Conservation (phyloP, 495 filamentous ascomycete species). For the Tuber borchii region DNA sequence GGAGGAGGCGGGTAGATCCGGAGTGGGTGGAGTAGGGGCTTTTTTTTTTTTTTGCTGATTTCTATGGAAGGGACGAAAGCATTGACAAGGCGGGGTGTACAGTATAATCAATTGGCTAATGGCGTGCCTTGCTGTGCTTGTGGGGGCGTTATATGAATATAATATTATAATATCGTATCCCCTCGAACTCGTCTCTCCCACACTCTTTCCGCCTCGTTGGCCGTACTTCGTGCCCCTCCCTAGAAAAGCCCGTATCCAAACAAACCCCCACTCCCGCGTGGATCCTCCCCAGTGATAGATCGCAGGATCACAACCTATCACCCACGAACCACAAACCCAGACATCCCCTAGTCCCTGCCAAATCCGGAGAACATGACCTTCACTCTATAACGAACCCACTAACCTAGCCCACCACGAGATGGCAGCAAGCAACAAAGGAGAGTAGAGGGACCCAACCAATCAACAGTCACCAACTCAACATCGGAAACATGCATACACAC, state of each 20-base stretch:
- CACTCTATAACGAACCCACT: too few species aligned
- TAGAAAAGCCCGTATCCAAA: not conserved
- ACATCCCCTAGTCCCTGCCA: not conserved
- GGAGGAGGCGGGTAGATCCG: conserved; percentile 71
- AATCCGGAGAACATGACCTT: too few species aligned
- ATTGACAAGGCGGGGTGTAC: not conserved
- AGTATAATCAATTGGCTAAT: not conserved
- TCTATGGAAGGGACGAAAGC: not conserved
- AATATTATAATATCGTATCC: not conserved
- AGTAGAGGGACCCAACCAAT: too few species aligned
- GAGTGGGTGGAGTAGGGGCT: conserved; percentile 51
- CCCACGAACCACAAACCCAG: not conserved
- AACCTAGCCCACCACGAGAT: too few species aligned
- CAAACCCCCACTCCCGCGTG: not conserved
- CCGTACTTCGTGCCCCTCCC: too few species aligned
- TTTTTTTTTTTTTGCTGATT: conserved; percentile 24
- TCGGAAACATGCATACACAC: too few species aligned
- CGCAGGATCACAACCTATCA: not conserved
- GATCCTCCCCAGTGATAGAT: not conserved
- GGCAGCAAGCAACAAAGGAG: too few species aligned
- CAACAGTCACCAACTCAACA: too few species aligned
- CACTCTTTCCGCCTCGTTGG: not conserved
- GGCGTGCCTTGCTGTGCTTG: not conserved
- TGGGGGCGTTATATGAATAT: not conserved
- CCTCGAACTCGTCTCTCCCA: not conserved